Evolutionary conservation across 2,329 filamentous ascomycete genomes (phyloP).

Genomic region (Paecilomyces niveus): DNA sequence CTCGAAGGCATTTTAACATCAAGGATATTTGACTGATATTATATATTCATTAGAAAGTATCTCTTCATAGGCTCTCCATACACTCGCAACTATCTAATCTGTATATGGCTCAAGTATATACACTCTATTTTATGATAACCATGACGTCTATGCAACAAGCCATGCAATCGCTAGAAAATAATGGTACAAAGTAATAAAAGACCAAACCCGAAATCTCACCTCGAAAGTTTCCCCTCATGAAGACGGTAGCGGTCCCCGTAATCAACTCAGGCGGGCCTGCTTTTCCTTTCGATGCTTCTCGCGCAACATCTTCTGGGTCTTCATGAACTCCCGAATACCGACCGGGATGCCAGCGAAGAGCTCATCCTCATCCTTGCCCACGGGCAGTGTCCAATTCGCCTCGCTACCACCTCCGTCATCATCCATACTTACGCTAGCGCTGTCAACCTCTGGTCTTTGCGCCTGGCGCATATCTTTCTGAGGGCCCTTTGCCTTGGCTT

Average conservation of each 20-base stretch:
- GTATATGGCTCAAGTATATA: neutral
- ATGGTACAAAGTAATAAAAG: neutral
- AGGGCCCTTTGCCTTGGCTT: constrained; percentile 14
- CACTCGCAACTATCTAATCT: neutral
- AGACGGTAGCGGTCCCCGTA: neutral
- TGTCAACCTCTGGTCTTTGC: constrained; percentile 36
- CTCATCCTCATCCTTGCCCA: constrained; percentile 47
- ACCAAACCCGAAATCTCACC: neutral
- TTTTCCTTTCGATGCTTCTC: constrained; percentile 59
- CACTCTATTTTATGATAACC: neutral
- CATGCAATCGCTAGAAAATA: neutral
- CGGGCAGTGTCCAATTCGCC: constrained; percentile 53
- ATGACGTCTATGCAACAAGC: neutral
- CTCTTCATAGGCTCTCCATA: no score
- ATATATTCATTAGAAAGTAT: no score
- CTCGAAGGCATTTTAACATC: no score
- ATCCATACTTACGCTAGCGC: constrained; percentile 60
- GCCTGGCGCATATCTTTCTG: constrained; percentile 23
- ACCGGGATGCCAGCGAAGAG: constrained; percentile 78
- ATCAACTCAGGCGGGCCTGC: constrained; percentile 2
- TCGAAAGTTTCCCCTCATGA: neutral
- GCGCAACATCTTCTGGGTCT: constrained; percentile 84
- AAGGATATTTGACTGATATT: no score
- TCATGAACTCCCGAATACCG: constrained; percentile 95
- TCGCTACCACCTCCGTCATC: constrained; percentile 73